Conservation (phyloP, 2,329 filamentous ascomycete genomes). For the Xylaria hypoxylon region DNA sequence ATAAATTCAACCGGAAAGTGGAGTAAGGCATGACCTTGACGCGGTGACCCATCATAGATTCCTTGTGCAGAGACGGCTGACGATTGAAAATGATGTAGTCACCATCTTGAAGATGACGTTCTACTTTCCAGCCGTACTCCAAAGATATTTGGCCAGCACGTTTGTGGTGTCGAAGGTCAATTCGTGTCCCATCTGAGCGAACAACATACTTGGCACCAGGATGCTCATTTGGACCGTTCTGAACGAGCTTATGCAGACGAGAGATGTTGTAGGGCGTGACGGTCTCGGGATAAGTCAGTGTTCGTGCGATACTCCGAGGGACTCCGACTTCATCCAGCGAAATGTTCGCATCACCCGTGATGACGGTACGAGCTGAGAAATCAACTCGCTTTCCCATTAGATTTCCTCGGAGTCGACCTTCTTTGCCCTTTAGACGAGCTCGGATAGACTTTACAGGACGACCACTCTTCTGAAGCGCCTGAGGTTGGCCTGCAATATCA, state of each 20-base stretch:
- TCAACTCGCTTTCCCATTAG: slow-evolving; percentile 99
- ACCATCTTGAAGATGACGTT: slow-evolving; percentile 94
- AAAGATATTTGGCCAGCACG: slow-evolving; percentile 86
- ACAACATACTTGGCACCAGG: slow-evolving; percentile 98
- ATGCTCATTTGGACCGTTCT: slow-evolving; percentile 94
- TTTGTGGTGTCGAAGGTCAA: slow-evolving; percentile 94
- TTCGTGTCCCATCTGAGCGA: slow-evolving; percentile 89
- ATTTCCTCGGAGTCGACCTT: slow-evolving; percentile 96
- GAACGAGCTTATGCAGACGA: slow-evolving; percentile 87
- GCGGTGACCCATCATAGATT: slow-evolving; percentile 99
- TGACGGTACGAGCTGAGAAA: slow-evolving; percentile 99
- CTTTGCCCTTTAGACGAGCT: slow-evolving; percentile 97
- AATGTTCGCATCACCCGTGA: slow-evolving; percentile 97
- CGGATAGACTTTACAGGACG: slow-evolving; percentile 97
- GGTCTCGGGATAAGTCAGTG: slow-evolving; percentile 94
- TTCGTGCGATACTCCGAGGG: slow-evolving; percentile 90
- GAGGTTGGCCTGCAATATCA: slow-evolving; percentile 94
- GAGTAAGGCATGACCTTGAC: slow-evolving; percentile 99
- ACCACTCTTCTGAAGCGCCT: slow-evolving; percentile 95
- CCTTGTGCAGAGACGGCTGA: slow-evolving; percentile 98
- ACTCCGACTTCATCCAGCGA: slow-evolving; percentile 98
- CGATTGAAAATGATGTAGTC: slow-evolving; percentile 99
- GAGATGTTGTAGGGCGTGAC: slow-evolving; percentile 98
- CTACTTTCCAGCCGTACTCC: slow-evolving; percentile 98
- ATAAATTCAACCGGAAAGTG: slow-evolving; percentile 96